Evolutionary conservation across 257 asterid genomes (phyloP), one percentile per base, ranked within the genome.

Genomic region (Cynanchum wilfordii): DNA sequence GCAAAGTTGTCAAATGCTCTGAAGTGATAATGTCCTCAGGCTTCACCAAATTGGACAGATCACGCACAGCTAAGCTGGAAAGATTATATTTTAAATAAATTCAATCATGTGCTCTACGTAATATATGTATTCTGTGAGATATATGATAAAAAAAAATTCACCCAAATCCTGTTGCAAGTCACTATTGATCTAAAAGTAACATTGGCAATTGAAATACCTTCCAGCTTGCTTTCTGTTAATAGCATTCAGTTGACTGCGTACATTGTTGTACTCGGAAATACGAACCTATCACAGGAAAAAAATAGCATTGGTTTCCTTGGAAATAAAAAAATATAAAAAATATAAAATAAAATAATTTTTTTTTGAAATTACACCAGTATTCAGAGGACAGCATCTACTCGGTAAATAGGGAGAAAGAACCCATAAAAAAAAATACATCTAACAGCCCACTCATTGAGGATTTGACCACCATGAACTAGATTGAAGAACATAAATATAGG

Each of bases 51-150:
- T 77, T 87, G 70, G 97, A 89, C 76, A 93, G 90, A 84, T 93
- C 97, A 71, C 96, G 96, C 72, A 89, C 97, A 76, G 97, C 93
- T 80, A 93, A 84, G 78, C 98, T 93, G 96, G 71, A 83, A 69
- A 54, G 64, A 40, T 52, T 70, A 70, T 75, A 33, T 52, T 66
- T 60, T 33, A 27, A 19, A 73, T 47, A 62, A 80, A 44, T 67
- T 45, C 71, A 66, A 24, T 11, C n/a, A 67, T 24, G 47, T 25
- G 36, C 15, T 33, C 11, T 49, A 19, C 3, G 6, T 5, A 24
- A 42, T 52, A 11, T 52, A 47, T 27, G 45, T 38, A 36, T 7
- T 22, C 52, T 49, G 15, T 57, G 9, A 7, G 44, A 42, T 38
- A 27, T 42, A 22, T 51, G 71, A 69, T 30, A 36, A 20, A 24